phyloP scores from a whole-genome alignment of 306 rosid species.

The Lathyrus oleraceus region DNA sequence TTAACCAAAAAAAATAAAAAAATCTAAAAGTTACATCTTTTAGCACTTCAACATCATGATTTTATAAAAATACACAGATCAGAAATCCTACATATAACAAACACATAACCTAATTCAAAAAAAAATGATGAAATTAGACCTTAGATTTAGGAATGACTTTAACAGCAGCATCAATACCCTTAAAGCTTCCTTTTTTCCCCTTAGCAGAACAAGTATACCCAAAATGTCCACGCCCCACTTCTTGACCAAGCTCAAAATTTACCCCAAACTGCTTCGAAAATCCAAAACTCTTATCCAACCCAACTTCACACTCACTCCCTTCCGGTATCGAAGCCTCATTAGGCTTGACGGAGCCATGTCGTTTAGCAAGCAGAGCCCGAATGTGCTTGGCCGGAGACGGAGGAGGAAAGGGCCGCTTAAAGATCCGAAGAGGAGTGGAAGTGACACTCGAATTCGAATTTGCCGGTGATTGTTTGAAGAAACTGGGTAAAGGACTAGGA shows the following conservation, averaged over 20 bases:
- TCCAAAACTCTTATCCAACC: constrained; percentile 73
- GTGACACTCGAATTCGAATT: constrained; percentile 39
- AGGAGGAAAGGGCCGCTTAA: constrained; percentile 87
- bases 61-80: constrained; percentile 18
- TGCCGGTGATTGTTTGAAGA: constrained; percentile 83
- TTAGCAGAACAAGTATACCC: constrained; percentile 88
- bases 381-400: constrained; percentile 96
- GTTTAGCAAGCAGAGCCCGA: constrained; percentile 67
- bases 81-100: background rate
- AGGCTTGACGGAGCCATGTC: constrained; percentile 85
- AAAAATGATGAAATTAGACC: constrained; percentile 42
- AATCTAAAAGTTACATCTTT: constrained; percentile 13
- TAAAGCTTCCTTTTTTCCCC: constrained; percentile 69
- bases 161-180: constrained; percentile 86
- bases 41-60: constrained; percentile 7
- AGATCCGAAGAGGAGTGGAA: constrained; percentile 70
- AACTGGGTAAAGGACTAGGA: constrained; percentile 81
- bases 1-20: too few species aligned
- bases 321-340: constrained; percentile 85
- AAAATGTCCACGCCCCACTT: constrained; percentile 96
- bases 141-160: constrained; percentile 89
- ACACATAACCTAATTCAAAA: constrained; percentile 15
- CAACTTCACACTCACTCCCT: constrained; percentile 80
- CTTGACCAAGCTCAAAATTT: constrained; percentile 74
- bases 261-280: constrained; percentile 55